These are phyloP conservation scores for Crucibulum laeve DNA, from an alignment of 768 basidiomycete genomes.

Conservation along the genomic window DNA sequence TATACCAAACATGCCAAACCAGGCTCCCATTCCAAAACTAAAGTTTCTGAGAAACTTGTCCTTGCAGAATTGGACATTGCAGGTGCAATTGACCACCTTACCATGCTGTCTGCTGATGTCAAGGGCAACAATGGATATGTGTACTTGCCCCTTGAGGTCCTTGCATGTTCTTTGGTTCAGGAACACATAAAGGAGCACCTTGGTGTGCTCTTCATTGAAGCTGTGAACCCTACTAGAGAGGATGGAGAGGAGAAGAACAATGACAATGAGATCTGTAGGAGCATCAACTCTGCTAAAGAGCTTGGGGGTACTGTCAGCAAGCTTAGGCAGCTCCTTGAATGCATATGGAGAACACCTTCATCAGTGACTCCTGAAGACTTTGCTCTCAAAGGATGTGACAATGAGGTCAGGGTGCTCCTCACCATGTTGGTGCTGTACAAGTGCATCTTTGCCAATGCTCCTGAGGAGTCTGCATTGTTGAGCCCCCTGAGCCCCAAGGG, in stretches of 20 bases:
- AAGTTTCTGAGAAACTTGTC: slow-evolving; percentile 49
- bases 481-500: slow-evolving; percentile 51
- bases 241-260: slow-evolving; percentile 29
- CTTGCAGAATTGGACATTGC: slow-evolving; percentile 47
- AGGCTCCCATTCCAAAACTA: slow-evolving; percentile 12
- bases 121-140: slow-evolving; percentile 12
- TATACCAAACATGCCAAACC: slow-evolving; percentile 6
- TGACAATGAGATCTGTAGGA: slow-evolving; percentile 37
- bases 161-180: slow-evolving; percentile 48
- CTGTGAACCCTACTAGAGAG: slow-evolving; percentile 18
- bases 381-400: slow-evolving; percentile 23
- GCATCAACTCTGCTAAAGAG: slow-evolving; percentile 55
- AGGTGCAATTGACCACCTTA: slow-evolving; percentile 42
- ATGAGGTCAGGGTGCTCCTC: slow-evolving; percentile 49
- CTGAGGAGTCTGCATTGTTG: slow-evolving; percentile 30
- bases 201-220: slow-evolving; percentile 46
- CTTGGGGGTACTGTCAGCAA: slow-evolving; percentile 56
- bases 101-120: slow-evolving; percentile 6
- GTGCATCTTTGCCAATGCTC: slow-evolving; percentile 46
- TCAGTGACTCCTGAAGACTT: slow-evolving; percentile 1
- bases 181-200: slow-evolving; percentile 51
- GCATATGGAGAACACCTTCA: slow-evolving; percentile 40
- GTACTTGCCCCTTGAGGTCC: slow-evolving; percentile 38
- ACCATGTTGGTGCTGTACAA: slow-evolving; percentile 58
- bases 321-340: slow-evolving; percentile 53